These are phyloP conservation scores for Neurospora sp. DNA, from an alignment of 495 filamentous ascomycete genomes.

Conservation along the genomic window DNA sequence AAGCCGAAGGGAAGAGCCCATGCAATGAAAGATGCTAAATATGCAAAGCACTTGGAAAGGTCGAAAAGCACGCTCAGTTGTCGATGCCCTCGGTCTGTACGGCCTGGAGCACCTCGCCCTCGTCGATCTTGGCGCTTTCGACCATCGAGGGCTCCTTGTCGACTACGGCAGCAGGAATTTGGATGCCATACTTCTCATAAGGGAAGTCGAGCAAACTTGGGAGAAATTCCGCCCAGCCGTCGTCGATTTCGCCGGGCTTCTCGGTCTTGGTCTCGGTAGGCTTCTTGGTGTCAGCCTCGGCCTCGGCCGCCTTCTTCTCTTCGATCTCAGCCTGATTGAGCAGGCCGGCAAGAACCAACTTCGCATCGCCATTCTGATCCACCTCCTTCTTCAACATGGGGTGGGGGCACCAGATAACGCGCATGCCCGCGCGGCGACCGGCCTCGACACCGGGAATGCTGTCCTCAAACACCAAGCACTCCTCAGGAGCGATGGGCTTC, in stretches of 20 bases:
- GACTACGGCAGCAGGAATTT: conserved; percentile 27
- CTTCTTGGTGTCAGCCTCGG: conserved; percentile 52
- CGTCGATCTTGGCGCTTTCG: conserved; percentile 7
- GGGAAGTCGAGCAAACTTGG: conserved; percentile 58
- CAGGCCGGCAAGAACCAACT: conserved; percentile 72
- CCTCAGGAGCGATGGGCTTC: conserved; percentile 61
- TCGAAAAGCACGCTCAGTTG: neutral
- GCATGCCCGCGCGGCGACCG: conserved; percentile 86
- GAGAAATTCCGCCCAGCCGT: conserved; percentile 64
- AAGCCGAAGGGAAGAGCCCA: neutral
- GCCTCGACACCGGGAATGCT: conserved; percentile 87
- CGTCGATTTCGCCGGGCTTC: conserved; percentile 49
- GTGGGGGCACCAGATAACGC: conserved; percentile 90
- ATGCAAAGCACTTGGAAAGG: no score
- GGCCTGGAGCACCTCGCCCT: conserved; percentile 11
- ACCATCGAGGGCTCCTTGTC: conserved; percentile 28
- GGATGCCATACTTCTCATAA: conserved; percentile 61
- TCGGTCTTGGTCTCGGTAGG: conserved; percentile 54
- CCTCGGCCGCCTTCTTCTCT: conserved; percentile 49
- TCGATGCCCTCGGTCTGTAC: neutral
- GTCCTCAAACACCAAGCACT: conserved; percentile 96
- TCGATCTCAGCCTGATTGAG: conserved; percentile 55
- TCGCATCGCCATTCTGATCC: conserved; percentile 50
- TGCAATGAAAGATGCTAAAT: neutral
- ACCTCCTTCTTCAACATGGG: conserved; percentile 66